A percentile compares a stretch with the other conserved stretches of the same genome.
Conservation (phyloP, 1,284 basidiomycete genomes). For the Ganoderma meredithae region DNA sequence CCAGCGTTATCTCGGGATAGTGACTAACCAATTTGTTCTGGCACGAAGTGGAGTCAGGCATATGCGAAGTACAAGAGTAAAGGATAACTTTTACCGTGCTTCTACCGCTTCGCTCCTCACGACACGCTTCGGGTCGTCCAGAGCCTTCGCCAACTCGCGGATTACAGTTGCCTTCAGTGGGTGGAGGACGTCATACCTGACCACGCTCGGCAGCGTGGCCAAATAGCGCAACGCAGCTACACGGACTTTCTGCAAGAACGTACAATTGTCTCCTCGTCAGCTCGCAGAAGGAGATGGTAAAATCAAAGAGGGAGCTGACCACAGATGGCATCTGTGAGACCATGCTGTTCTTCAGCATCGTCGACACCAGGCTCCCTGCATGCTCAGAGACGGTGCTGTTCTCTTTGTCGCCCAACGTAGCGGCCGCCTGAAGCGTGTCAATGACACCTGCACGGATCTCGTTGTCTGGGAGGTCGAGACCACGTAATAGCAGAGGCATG, state of each 20-base stretch:
- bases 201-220: conserved; percentile 71
- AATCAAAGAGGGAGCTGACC: conserved; percentile 47
- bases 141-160: conserved; percentile 71
- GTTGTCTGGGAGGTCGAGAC: conserved; percentile 79
- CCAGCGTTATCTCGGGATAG: not conserved
- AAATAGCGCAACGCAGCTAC: conserved; percentile 80
- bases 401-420: conserved; percentile 56
- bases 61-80: too few relatives aligned
- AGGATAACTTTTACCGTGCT: conserved; percentile 58
- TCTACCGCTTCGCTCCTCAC: conserved; percentile 91
- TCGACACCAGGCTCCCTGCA: conserved; percentile 72
- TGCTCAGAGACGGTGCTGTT: conserved; percentile 68
- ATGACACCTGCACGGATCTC: conserved; percentile 84
- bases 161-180: conserved; percentile 78
- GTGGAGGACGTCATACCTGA: conserved; percentile 84
- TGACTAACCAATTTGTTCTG: conserved; percentile 62
- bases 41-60: not conserved
- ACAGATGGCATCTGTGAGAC: conserved; percentile 57
- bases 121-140: conserved; percentile 86
- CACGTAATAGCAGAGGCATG: conserved; percentile 88
- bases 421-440: conserved; percentile 77
- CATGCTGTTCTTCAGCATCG: conserved; percentile 72
- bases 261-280: not conserved
- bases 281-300: not conserved
- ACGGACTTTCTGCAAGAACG: conserved; percentile 67